Evolutionary conservation across 495 filamentous ascomycete species (phyloP), one percentile per base, ranked within the genome.

Genomic region (Penicillium coprophilum): DNA sequence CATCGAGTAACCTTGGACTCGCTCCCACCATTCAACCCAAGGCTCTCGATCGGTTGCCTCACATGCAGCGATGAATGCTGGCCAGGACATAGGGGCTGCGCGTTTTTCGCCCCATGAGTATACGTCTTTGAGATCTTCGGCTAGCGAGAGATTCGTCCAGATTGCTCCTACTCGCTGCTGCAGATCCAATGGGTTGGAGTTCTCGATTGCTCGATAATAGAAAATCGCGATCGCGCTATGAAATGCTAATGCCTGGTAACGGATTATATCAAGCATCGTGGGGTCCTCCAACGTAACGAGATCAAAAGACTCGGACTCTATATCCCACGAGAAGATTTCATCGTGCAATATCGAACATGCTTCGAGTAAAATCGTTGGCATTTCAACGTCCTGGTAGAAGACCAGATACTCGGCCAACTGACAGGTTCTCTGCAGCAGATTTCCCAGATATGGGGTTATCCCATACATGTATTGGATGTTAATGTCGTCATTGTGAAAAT

Each of bases 1-100:
- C 17, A 58, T n/a, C 10, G 41, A 52, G 34, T 58, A 58, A 1
- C 41, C 19, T n/a, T 58, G 55, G 12, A 58, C 30, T 8, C 21
- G n/a, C 13, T 39, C 48, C 55, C 55, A 58, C 55, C 55, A 58
- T 19, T 51, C 31, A 8, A 39, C 21, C 55, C 55, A 58, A 21
- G 28, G 55, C 11, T 20, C 3, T 10, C 55, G 55, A 39, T 58
- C 40, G 1, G 12, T 27, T 9, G 55, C 47, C 19, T 59, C 57
- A 21, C 57, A 59, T 3, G 50, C 36, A 17, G 45, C 57, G 19
- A 59, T 59, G 1, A 59, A 59, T 9, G 34, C 57, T 9, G 57
- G 57, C 57, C 57, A 59, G 5, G 57, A 59, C 57, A 59, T 59
- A 2, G 50, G 50, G 6, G 45, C 57, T 17, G 31, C 24, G 11